Conservation (phyloP, 805 yeast species). For the Cyberlindnera veronae region DNA sequence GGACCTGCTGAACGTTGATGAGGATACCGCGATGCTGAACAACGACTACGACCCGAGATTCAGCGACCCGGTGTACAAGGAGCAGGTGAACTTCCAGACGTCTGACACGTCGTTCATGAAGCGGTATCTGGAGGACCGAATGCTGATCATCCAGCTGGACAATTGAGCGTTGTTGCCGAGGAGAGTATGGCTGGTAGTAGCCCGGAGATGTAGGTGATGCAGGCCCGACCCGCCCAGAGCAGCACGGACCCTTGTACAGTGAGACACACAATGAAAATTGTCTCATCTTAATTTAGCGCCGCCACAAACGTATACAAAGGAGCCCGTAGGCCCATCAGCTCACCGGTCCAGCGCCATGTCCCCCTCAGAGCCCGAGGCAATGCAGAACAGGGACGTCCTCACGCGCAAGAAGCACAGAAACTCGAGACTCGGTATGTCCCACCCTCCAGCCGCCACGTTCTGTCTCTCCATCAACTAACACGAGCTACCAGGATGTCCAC, state of each 20-base stretch:
- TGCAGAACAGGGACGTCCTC: conserved; percentile 1
- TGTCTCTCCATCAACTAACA: neutral
- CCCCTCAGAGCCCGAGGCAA: too few species aligned
- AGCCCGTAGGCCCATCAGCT: too few species aligned
- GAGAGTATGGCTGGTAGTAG: too few species aligned
- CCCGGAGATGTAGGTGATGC: too few species aligned
- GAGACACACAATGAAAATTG: too few species aligned
- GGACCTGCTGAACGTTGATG: conserved; percentile 12
- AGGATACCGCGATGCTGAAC: conserved; percentile 14
- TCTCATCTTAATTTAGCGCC: too few species aligned
- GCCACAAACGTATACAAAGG: too few species aligned
- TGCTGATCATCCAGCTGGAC: conserved; percentile 17
- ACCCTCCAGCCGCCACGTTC: too few species aligned
- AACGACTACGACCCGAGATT: conserved; percentile 26
- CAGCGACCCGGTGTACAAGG: conserved; percentile 21
- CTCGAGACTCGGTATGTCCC: conserved; percentile 35
- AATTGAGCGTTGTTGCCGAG: too few species aligned
- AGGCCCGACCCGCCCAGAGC: too few species aligned
- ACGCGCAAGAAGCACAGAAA: conserved; percentile 57
- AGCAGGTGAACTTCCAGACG: conserved; percentile 12
- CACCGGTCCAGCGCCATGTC: too few species aligned
- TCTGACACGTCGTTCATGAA: conserved; percentile 17
- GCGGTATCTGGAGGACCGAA: conserved; percentile 21
- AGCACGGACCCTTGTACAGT: too few species aligned
- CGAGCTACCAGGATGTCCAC: conserved; percentile 54